Evolutionary conservation across 768 basidiomycete species (phyloP).

Genomic region (Boletales sp.): DNA sequence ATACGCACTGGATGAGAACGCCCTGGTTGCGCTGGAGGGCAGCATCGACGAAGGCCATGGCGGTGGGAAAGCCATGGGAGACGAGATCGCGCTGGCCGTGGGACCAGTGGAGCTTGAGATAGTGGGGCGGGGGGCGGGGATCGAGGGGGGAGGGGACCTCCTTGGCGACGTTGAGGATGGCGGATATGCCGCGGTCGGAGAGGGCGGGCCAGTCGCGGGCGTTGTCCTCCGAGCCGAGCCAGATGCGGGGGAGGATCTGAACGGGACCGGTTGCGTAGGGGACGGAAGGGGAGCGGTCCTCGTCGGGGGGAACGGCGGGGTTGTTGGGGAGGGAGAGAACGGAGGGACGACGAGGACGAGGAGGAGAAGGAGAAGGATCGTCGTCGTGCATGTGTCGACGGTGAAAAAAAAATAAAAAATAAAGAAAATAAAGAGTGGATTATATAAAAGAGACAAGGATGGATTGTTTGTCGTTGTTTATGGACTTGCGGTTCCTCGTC

Average conservation of each 20-base stretch:
- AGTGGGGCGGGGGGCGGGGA: conserved; percentile 72
- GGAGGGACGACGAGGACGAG: conserved; percentile 61
- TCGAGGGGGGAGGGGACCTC: conserved; percentile 80
- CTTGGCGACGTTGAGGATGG: conserved; percentile 90
- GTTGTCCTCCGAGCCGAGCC: conserved; percentile 91
- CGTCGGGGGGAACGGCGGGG: conserved; percentile 57
- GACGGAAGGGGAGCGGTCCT: conserved; percentile 53
- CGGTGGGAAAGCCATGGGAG: conserved; percentile 69
- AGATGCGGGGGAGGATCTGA: conserved; percentile 81
- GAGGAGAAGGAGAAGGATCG: conserved; percentile 15
- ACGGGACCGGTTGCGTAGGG: conserved; percentile 82
- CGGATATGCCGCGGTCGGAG: conserved; percentile 65
- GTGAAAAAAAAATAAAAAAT: too few relatives aligned
- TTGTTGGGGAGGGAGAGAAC: conserved; percentile 63
- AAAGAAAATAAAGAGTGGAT: conserved; percentile 39
- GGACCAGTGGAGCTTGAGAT: conserved; percentile 89
- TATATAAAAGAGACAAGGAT: too few relatives aligned
- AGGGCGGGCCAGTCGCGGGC: conserved; percentile 77
- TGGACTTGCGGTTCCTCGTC: too few relatives aligned
- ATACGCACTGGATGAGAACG: conserved; percentile 78
- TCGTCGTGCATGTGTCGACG: too few relatives aligned
- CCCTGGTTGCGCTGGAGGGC: conserved; percentile 74
- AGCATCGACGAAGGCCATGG: conserved; percentile 78
- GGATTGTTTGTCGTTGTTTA: too few relatives aligned
- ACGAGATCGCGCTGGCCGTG: conserved; percentile 93